Evolutionary conservation across 2,329 filamentous ascomycete genomes (phyloP).

Genomic region (Talaromyces islandicus): DNA sequence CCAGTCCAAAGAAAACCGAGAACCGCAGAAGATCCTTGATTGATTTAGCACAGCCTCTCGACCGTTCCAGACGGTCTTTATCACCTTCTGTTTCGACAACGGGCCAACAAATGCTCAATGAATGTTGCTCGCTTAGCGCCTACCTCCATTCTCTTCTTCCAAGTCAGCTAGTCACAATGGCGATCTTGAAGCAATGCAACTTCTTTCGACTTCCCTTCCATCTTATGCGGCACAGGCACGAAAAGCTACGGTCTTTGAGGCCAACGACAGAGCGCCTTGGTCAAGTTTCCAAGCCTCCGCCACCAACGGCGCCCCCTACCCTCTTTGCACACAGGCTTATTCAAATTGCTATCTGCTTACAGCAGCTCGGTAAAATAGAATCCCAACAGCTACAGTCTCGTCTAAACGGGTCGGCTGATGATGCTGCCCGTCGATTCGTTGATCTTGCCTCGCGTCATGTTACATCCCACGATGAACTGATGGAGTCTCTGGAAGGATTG

Average conservation of each 20-base stretch:
- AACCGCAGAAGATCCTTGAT: not conserved
- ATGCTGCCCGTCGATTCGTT: constrained; percentile 10
- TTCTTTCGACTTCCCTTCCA: constrained; percentile 14
- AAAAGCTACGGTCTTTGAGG: not conserved
- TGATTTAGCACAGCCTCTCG: not conserved
- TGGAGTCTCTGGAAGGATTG: constrained; percentile 44
- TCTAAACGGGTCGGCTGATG: constrained; percentile 6
- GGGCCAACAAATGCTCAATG: constrained; percentile 13
- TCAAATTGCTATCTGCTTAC: constrained; percentile 16
- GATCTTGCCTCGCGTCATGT: constrained; percentile 20
- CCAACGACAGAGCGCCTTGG: not conserved
- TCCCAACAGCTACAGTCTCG: constrained; percentile 3
- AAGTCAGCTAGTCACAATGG: not conserved
- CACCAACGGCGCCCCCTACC: constrained; percentile 11
- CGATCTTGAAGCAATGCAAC: constrained; percentile 12
- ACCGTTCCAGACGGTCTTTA: not conserved
- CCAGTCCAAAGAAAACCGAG: not conserved
- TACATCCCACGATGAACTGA: constrained; percentile 41
- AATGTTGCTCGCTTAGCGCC: constrained; percentile 12
- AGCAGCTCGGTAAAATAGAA: constrained; percentile 6
- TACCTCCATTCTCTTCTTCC: constrained; percentile 16
- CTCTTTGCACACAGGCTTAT: constrained; percentile 13
- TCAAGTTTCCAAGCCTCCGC: not conserved
- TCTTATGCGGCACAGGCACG: constrained; percentile 1
- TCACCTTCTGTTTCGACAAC: constrained; percentile 1